Evolutionary conservation across 257 asterid genomes (phyloP).

Genomic region (Primulina huaijiensis): DNA sequence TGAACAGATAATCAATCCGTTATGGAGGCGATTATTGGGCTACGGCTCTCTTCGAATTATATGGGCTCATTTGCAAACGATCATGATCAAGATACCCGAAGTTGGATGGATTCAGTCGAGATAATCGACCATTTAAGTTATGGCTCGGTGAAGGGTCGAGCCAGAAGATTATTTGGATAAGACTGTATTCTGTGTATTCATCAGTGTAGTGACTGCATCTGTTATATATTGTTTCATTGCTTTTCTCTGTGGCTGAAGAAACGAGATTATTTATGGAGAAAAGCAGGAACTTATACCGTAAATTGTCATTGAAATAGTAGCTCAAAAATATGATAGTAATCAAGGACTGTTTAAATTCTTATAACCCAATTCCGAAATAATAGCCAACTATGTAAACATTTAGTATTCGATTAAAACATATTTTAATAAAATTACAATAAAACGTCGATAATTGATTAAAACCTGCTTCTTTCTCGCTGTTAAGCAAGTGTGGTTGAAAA

Average conservation of each 20-base stretch:
- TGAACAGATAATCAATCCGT: not conserved
- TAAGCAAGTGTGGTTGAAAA: too few relatives aligned
- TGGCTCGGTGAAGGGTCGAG: constrained; percentile 17
- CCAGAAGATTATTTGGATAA: constrained; percentile 3
- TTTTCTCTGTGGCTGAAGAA: not conserved
- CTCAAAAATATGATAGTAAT: too few relatives aligned
- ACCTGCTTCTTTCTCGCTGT: too few relatives aligned
- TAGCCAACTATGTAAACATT: too few relatives aligned
- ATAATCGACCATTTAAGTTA: constrained; percentile 3
- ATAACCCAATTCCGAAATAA: too few relatives aligned
- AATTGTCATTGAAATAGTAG: not conserved
- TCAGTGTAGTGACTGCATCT: not conserved
- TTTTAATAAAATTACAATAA: too few relatives aligned
- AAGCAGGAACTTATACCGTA: not conserved
- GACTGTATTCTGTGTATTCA: constrained; percentile 11
- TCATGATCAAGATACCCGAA: constrained; percentile 6
- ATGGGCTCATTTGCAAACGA: not conserved
- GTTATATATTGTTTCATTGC: not conserved
- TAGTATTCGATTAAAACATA: too few relatives aligned
- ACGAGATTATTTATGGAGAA: not conserved
- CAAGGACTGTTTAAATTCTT: not conserved
- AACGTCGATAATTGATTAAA: too few relatives aligned
- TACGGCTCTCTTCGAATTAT: not conserved
- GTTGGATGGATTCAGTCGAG: constrained; percentile 6
- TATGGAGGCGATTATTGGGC: not conserved